Evolutionary conservation across 1,284 basidiomycete species (phyloP), one percentile per base, ranked within the genome.

Genomic region (Fereydounia khargensis): DNA sequence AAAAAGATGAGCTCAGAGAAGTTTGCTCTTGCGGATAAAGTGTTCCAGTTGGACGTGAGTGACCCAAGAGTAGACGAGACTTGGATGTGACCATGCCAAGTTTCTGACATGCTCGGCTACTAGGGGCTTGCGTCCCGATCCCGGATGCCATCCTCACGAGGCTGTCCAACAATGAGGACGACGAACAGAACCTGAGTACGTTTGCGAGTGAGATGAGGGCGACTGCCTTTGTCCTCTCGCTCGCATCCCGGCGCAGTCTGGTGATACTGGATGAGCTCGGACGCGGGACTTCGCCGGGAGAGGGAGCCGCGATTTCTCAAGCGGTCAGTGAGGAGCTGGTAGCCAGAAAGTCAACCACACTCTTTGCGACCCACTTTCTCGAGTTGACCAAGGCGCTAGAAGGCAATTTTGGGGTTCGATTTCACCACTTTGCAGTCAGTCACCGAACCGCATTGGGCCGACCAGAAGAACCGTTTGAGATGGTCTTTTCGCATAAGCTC

Each of bases 181-280:
- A 55, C 10, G 85, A 89, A 71, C 77, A 77, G 25, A 66, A 78
- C 41, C 47, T 57, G 13, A 47, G 57, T 3, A 65, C 58, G 0
- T 68, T 67, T 43, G 62, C 57, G 9, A 36, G 44, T 16, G 63
- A 66, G 43, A 68, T 70, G 70, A 51, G 58, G 4, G 55, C 51
- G 5, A 33, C 57, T 20, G 49, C 49, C 3, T 46, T 49, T 55
- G 89, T 89, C 85, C 66, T 75, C 18, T 64, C 58, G 2, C 79
- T 90, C n/a, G 87, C 51, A 3, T 45, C 59, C 20, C 48, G 52
- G 6, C 20, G 32, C 3, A 86, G 87, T 0, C 79, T 97, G 10
- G 80, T 97, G 1, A 76, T 97, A 1, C 83, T 97, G 21, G 94
- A 98, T 72, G 94, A 97, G 75, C 82, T 96, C 11, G 87, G 90